These are phyloP conservation scores for Paecilomyces formosus DNA, from an alignment of 2,329 filamentous ascomycete genomes.

Conservation along the genomic window DNA sequence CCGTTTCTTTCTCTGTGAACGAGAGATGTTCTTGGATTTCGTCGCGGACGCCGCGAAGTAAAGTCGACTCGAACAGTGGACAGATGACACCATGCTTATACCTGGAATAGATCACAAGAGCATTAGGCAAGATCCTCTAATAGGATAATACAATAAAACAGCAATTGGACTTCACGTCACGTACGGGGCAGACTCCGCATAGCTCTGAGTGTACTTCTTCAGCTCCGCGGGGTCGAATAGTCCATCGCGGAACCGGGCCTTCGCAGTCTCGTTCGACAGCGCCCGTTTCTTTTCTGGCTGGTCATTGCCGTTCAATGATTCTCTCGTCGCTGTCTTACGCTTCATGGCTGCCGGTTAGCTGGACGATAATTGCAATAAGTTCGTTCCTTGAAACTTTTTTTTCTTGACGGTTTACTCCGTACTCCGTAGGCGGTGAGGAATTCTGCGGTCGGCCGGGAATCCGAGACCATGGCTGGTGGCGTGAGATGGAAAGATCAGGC, in stretches of 20 bases:
- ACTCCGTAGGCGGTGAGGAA: background rate
- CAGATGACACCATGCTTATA: constrained; percentile 93
- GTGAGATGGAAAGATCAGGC: background rate
- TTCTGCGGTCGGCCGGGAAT: background rate
- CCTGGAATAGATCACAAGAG: constrained; percentile 22
- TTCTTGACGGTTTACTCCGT: background rate
- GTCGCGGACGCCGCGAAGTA: constrained; percentile 77
- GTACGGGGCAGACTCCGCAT: constrained; percentile 36
- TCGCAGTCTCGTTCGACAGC: constrained; percentile 30
- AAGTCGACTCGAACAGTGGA: constrained; percentile 66
- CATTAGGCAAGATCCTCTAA: background rate
- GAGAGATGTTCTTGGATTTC: constrained; percentile 87
- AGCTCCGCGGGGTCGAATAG: constrained; percentile 35
- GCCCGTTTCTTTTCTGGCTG: constrained; percentile 32
- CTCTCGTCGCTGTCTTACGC: constrained; percentile 32
- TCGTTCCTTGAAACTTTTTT: background rate
- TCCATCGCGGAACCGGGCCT: constrained; percentile 35
- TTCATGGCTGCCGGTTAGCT: constrained; percentile 27
- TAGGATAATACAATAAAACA: background rate
- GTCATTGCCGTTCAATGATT: constrained; percentile 21
- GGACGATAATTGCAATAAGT: background rate
- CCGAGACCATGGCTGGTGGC: background rate
- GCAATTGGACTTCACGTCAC: constrained; percentile 9
- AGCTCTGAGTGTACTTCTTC: constrained; percentile 36
- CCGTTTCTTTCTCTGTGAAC: constrained; percentile 97